Percentiles rank a stretch among this genome's conserved stretches.
Evolutionary conservation across 345 rosid genomes (phyloP).

Genomic region (Fremontodendron californicum): DNA sequence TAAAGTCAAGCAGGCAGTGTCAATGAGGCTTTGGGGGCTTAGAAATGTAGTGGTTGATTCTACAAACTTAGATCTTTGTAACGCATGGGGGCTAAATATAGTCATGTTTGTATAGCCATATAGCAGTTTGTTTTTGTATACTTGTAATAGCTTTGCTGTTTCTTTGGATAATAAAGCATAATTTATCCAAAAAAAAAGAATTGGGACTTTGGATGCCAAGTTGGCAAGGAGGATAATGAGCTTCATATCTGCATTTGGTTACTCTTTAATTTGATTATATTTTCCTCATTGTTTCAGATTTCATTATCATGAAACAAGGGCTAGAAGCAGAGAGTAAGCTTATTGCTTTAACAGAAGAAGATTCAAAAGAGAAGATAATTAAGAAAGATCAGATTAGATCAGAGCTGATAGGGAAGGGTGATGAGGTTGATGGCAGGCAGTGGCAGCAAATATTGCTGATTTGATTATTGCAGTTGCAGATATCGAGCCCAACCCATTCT

Average conservation of each 20-base stretch:
- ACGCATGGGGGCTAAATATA: too few species aligned
- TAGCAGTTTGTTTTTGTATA: too few species aligned
- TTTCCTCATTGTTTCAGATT: constrained; percentile 66
- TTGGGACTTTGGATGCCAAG: constrained; percentile 65
- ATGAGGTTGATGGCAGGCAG: constrained; percentile 88
- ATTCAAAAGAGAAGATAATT: constrained; percentile 33
- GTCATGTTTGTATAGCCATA: too few species aligned
- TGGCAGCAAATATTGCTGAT: constrained; percentile 88
- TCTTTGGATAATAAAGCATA: too few species aligned
- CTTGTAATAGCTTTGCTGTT: too few species aligned
- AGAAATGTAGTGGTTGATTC: too few species aligned
- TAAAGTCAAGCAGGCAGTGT: too few species aligned
- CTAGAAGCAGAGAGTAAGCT: constrained; percentile 45
- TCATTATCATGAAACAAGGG: constrained; percentile 56
- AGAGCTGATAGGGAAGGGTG: constrained; percentile 56
- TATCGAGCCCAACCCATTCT: constrained; percentile 82
- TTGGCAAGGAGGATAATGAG: constrained; percentile 78
- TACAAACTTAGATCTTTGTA: too few species aligned
- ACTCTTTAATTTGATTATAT: constrained; percentile 91
- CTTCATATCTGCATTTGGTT: constrained; percentile 92
- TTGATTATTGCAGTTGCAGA: constrained; percentile 79
- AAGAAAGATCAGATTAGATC: constrained; percentile 49
- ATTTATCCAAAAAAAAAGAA: too few species aligned
- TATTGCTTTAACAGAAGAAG: constrained; percentile 19
- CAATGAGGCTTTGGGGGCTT: too few species aligned